Evolutionary conservation across 805 yeast species (phyloP).

Genomic region (Pichia scutulata): DNA sequence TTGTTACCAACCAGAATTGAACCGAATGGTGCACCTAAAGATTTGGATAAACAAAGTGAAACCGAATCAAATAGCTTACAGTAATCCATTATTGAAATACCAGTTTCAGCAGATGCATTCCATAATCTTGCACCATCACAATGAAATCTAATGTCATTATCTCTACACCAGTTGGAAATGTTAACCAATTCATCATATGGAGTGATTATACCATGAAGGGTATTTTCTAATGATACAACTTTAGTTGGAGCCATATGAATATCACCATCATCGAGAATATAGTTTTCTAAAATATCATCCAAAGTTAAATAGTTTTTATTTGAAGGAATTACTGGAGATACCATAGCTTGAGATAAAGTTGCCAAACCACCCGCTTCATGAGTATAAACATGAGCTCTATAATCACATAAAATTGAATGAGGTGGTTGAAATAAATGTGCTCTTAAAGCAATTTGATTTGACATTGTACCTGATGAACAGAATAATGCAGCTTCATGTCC

Average conservation of each 20-base stretch:
- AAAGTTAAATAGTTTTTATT: constrained; percentile 72
- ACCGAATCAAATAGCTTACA: constrained; percentile 78
- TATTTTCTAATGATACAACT: constrained; percentile 79
- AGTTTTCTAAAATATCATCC: constrained; percentile 61
- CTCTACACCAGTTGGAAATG: constrained; percentile 64
- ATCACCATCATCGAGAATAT: constrained; percentile 68
- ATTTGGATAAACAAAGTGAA: constrained; percentile 83
- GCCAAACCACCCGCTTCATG: constrained; percentile 93
- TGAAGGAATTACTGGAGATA: constrained; percentile 67
- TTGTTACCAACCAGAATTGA: constrained; percentile 69
- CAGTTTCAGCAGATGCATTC: constrained; percentile 76
- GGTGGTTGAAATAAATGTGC: constrained; percentile 77
- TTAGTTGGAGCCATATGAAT: constrained; percentile 86
- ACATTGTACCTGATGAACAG: constrained; percentile 84
- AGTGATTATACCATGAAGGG: constrained; percentile 72
- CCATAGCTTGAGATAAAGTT: constrained; percentile 86
- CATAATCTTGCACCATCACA: constrained; percentile 92
- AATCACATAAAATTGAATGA: constrained; percentile 73
- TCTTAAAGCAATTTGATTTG: constrained; percentile 81
- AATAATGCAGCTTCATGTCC: constrained; percentile 78
- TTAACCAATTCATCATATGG: constrained; percentile 72
- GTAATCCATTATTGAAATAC: constrained; percentile 58
- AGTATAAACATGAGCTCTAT: constrained; percentile 73
- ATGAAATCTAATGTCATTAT: constrained; percentile 54
- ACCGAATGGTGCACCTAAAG: constrained; percentile 92